Evolutionary conservation across 2,329 filamentous ascomycete species (phyloP), one percentile per base, ranked within the genome.

Genomic region (Simplicillium aogashimaense): DNA sequence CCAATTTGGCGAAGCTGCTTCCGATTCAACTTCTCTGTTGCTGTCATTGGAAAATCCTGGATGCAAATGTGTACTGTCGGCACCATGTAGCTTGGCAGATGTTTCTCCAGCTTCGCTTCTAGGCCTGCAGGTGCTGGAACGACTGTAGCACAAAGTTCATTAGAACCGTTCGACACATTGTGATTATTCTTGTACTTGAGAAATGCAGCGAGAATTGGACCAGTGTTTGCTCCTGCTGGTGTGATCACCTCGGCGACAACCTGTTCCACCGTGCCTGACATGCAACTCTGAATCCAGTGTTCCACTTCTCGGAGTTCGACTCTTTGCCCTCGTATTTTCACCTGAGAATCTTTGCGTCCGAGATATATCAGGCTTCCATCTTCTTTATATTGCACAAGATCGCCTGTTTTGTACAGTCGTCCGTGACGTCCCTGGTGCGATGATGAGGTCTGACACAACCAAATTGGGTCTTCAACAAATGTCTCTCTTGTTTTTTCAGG

Each of bases 251-350:
- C 30, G 5, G 5, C 38, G n/a, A 40, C 33, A n/a, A 16, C 14
- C 7, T 18, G 12, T 7, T 35, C 17, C 6, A 16, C 9, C 6
- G 2, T 3, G 9, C 14, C 7, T 5, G 17, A 15, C 18, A 13
- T 8, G 33, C 31, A 6, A 28, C 20, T 16, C 6, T 35, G 12
- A 10, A 42, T 38, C 15, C 18, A 20, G 20, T 14, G 7, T 20
- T 44, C 42, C n/a, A 44, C 33, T 11, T 44, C 34, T 6, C 36
- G 40, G 2, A 69, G 56, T 53, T 68, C 76, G 41, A 71, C 57
- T 40, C 70, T 51, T 41, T 65, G 74, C 33, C 76, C 76, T 25
- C 65, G 61, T 11, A 76, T 50, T 48, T 76, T 76, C 35, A 76
- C 62, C 49, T 76, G 72, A 0, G 61, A 61, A 47, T 76, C 72